These are phyloP conservation scores for Sorghum bicolor DNA, from an alignment of 176 grass and related monocot species.

Conservation along the genomic window Sorghum_bicolor_NCBIv3 NC_012871.2:14169001-14169500, in stretches of 20 bases:
- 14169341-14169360: no score
- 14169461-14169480: no score
- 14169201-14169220: not conserved
- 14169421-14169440: no score
- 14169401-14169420: not conserved
- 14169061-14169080: conserved; percentile 18
- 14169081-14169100: conserved; percentile 11
- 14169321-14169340: no score
- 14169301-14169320: no score
- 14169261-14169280: not conserved
- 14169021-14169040: conserved; percentile 16
- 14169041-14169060: not conserved
- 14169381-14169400: no score
- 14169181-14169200: not conserved
- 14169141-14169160: conserved; percentile 6
- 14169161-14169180: not conserved
- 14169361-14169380: no score
- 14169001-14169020: not conserved
- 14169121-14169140: not conserved
- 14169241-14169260: not conserved
- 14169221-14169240: not conserved
- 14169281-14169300: not conserved
- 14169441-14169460: not conserved
- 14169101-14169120: not conserved
- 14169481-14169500: no score